phyloP scores from a whole-genome alignment of 352 stramenopile genomes.

The Globisporangium nunn region DNA sequence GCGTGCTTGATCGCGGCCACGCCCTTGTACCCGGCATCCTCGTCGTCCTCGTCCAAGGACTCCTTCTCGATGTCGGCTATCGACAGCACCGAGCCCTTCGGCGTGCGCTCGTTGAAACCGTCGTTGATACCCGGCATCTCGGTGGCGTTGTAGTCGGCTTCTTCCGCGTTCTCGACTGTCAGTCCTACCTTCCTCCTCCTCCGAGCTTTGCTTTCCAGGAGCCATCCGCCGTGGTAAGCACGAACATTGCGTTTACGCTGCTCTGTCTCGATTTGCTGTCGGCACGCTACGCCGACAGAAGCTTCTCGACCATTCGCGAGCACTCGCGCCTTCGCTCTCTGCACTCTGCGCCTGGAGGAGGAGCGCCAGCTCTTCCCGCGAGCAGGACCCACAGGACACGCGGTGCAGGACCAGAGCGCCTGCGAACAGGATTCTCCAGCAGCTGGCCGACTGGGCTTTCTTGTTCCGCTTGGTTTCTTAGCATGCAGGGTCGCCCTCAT shows the following conservation, averaged over 20 bases:
- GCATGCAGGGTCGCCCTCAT: too few relatives aligned
- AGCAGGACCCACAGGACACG: too few relatives aligned
- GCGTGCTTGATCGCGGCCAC: constrained; percentile 14
- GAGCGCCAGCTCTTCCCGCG: too few relatives aligned
- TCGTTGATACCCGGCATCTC: constrained; percentile 4
- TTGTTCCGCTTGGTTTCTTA: too few relatives aligned
- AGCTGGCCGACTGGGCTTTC: too few relatives aligned
- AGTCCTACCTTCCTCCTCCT: too few relatives aligned
- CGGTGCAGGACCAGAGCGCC: too few relatives aligned
- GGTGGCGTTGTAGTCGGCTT: constrained; percentile 8
- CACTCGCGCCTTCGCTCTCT: too few relatives aligned
- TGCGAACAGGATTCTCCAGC: too few relatives aligned
- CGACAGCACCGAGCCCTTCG: constrained; percentile 16
- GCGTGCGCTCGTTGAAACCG: constrained; percentile 11
- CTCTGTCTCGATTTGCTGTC: background rate
- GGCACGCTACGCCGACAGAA: background rate
- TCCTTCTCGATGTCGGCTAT: constrained; percentile 16
- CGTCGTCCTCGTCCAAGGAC: constrained; percentile 8
- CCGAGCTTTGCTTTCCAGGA: too few relatives aligned
- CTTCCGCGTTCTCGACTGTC: constrained; percentile 12
- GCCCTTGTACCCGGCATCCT: constrained; percentile 23
- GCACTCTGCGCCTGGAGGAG: too few relatives aligned
- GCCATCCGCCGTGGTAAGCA: background rate
- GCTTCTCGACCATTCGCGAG: too few relatives aligned
- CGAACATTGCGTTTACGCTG: background rate